phyloP scores from a whole-genome alignment of 2,329 filamentous ascomycete genomes.

The Huntiella decipiens region DNA sequence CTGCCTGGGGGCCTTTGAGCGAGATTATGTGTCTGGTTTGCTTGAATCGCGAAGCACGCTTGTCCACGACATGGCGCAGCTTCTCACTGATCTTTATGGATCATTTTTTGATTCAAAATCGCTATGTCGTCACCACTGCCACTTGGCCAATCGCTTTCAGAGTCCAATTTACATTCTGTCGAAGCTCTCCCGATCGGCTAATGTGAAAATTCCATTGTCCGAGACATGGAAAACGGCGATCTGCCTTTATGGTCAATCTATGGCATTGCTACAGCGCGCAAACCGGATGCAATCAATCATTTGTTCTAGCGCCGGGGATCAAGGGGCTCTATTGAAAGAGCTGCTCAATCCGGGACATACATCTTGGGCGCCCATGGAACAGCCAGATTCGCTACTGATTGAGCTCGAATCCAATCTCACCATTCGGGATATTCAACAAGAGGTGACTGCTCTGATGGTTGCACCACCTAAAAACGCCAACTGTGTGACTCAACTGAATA shows the following conservation, averaged over 20 bases:
- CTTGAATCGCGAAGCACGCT: no score
- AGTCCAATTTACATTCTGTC: conserved; percentile 20
- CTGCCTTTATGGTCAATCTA: conserved; percentile 21
- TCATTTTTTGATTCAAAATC: no score
- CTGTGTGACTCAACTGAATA: conserved; percentile 45
- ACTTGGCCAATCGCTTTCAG: neutral
- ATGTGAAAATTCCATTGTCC: conserved; percentile 12
- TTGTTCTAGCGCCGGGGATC: conserved; percentile 2
- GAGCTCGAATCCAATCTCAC: conserved; percentile 44
- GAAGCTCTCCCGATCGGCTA: conserved; percentile 15
- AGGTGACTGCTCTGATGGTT: conserved; percentile 39
- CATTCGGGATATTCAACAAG: conserved; percentile 39
- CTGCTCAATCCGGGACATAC: conserved; percentile 31
- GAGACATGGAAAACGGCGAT: conserved; percentile 20
- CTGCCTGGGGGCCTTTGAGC: no score
- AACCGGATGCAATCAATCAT: conserved; percentile 22
- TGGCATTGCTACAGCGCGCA: conserved; percentile 24
- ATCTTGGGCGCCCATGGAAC: conserved; percentile 31
- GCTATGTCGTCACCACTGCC: no score
- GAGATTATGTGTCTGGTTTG: no score
- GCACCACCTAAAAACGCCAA: conserved; percentile 22
- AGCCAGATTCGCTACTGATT: conserved; percentile 42
- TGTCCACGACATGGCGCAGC: no score
- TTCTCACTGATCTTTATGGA: no score
- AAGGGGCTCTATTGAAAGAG: conserved; percentile 16